Evolutionary conservation across 1,139 yeast species (phyloP).

Genomic region (Petasospora rhodanensis): DNA sequence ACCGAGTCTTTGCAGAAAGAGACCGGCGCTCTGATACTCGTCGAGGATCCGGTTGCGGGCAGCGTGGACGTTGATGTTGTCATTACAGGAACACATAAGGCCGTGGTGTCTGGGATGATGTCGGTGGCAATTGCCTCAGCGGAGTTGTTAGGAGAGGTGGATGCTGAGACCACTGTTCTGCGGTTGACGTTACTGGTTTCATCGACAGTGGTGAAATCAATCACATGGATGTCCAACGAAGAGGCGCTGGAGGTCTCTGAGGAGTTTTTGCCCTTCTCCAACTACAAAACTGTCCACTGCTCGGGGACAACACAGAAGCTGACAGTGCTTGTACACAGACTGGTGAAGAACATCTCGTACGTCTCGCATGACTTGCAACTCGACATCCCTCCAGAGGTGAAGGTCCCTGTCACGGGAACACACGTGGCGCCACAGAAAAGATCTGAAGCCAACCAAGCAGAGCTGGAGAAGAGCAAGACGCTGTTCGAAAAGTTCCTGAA

Average conservation of each 20-base stretch:
- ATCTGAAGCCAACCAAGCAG: slow-evolving; percentile 9
- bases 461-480: slow-evolving; percentile 9
- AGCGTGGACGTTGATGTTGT: slow-evolving; percentile 14
- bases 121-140: slow-evolving; percentile 1
- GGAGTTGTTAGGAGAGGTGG: no score
- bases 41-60: slow-evolving; percentile 12
- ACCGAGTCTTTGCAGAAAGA: slow-evolving; percentile 6
- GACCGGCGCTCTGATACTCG: slow-evolving; percentile 4
- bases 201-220: neutral
- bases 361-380: neutral
- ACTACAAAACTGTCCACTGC: slow-evolving; percentile 9
- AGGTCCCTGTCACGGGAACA: slow-evolving; percentile 8
- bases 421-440: slow-evolving; percentile 1
- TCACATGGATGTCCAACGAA: neutral
- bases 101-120: slow-evolving; percentile 2
- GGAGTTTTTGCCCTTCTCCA: slow-evolving; percentile 17
- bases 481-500: slow-evolving; percentile 7
- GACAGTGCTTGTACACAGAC: neutral
- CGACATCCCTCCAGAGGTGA: slow-evolving; percentile 3
- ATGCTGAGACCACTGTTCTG: neutral
- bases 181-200: slow-evolving; percentile 8
- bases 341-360: no score
- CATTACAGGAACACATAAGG: slow-evolving; percentile 9
- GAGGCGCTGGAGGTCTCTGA: slow-evolving; percentile 10
- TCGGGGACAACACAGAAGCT: slow-evolving; percentile 1